Conservation (phyloP, 2,329 filamentous ascomycete genomes). For the Hymenoscyphus scutula region DNA sequence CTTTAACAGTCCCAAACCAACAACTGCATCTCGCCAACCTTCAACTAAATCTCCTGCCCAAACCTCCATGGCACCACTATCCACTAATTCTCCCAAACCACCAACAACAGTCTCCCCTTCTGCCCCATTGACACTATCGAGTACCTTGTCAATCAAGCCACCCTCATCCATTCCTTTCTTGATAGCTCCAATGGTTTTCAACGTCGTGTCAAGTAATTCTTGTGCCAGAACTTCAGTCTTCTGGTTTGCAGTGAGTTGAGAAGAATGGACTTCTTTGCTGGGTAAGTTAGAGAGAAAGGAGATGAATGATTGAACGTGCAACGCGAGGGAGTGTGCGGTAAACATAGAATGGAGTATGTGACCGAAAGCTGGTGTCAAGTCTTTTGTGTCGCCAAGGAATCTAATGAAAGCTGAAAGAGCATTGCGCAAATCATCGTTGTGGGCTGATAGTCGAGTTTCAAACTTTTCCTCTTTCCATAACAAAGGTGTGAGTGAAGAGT, state of each 20-base stretch:
- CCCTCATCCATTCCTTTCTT: constrained; percentile 35
- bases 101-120: constrained; percentile 15
- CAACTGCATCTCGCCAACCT: constrained; percentile 36
- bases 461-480: constrained; percentile 20
- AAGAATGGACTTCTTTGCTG: constrained; percentile 20
- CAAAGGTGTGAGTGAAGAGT: constrained; percentile 17
- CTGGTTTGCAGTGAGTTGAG: constrained; percentile 21
- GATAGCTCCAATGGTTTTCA: constrained; percentile 23
- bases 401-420: background rate
- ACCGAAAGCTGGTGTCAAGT: constrained; percentile 22
- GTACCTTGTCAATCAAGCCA: constrained; percentile 37
- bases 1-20: constrained; percentile 31
- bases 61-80: constrained; percentile 35
- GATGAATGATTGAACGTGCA: constrained; percentile 21
- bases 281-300: constrained; percentile 21
- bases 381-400: constrained; percentile 6
- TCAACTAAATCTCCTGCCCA: constrained; percentile 36
- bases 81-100: constrained; percentile 26
- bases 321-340: constrained; percentile 30
- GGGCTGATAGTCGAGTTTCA: constrained; percentile 18
- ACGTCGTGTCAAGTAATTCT: constrained; percentile 22
- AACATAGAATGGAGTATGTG: constrained; percentile 33
- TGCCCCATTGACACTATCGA: constrained; percentile 23
- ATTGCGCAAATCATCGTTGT: constrained; percentile 20
- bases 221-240: constrained; percentile 16